Conservation (phyloP, 495 filamentous ascomycete genomes). For the Neurospora terricola region DNA sequence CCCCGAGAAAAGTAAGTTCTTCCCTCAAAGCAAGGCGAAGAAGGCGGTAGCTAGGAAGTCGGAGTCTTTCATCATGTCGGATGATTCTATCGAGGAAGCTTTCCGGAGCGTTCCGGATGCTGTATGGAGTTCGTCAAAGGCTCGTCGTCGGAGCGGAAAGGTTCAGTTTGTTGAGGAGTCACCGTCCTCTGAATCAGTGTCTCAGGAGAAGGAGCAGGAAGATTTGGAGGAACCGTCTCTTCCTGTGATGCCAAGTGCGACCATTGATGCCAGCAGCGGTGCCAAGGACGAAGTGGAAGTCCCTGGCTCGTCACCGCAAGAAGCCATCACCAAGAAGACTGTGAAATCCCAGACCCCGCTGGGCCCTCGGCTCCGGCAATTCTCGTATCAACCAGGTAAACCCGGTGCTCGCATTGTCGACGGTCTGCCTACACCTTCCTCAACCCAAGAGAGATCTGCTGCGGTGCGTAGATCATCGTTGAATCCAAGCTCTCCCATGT, state of each 20-base stretch:
- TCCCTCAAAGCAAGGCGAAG: slow-evolving; percentile 17
- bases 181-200: background rate
- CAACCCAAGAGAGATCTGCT: slow-evolving; percentile 19
- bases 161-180: slow-evolving; percentile 6
- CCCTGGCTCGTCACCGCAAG: slow-evolving; percentile 17
- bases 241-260: background rate
- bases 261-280: background rate
- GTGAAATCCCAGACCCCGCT: slow-evolving; percentile 9
- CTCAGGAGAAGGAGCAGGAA: background rate
- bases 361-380: slow-evolving; percentile 7
- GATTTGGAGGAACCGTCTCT: background rate
- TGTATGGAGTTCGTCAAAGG: slow-evolving; percentile 1
- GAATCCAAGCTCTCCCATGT: slow-evolving; percentile 11
- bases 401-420: slow-evolving; percentile 14
- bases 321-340: background rate
- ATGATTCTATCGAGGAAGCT: slow-evolving; percentile 37
- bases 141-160: background rate
- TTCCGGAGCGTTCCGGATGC: slow-evolving; percentile 33
- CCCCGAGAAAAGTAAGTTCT: slow-evolving; percentile 33
- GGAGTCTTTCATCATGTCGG: slow-evolving; percentile 31
- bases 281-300: slow-evolving; percentile 17
- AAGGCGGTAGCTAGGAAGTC: slow-evolving; percentile 7
- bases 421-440: slow-evolving; percentile 23
- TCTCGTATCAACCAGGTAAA: slow-evolving; percentile 15
- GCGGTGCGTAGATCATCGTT: slow-evolving; percentile 17